These are phyloP conservation scores for Coemansia nantahalensis DNA, from an alignment of 192 early-diverging fungal genomes.

Conservation along the genomic window DNA sequence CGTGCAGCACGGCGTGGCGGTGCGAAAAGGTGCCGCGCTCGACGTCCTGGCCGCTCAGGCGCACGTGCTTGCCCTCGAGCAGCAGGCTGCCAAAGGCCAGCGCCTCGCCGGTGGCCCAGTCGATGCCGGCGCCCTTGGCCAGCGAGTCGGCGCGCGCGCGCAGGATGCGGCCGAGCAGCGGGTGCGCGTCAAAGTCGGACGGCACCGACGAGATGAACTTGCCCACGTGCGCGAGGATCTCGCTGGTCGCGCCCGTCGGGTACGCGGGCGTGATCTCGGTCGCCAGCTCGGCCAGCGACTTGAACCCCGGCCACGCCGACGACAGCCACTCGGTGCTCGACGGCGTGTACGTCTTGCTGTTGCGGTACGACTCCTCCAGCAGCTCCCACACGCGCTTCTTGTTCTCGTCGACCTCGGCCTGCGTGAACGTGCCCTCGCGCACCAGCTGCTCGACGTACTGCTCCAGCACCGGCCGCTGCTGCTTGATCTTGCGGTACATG, in stretches of 20 bases:
- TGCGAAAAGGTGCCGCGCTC: conserved; percentile 99
- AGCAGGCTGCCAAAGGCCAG: conserved; percentile 92
- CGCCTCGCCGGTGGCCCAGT: conserved; percentile 94
- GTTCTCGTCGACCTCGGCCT: conserved; percentile 79
- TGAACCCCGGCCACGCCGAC: conserved; percentile 86
- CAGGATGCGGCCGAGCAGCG: conserved; percentile 83
- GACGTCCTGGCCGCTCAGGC: conserved; percentile 95
- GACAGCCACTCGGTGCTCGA: conserved; percentile 93
- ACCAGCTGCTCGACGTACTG: conserved; percentile 85
- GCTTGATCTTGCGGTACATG: conserved; percentile 91
- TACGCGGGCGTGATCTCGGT: conserved; percentile 67
- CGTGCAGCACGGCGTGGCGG: conserved; percentile 94
- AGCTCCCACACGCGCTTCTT: conserved; percentile 90
- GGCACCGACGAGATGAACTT: conserved; percentile 78
- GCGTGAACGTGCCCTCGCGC: conserved; percentile 78
- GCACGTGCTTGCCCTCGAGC: conserved; percentile 87
- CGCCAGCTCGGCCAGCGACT: conserved; percentile 72
- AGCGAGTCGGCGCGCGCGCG: conserved; percentile 81
- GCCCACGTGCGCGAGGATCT: conserved; percentile 80
- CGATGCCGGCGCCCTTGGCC: conserved; percentile 76
- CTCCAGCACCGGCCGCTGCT: conserved; percentile 79
- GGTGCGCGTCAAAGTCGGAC: conserved; percentile 79
- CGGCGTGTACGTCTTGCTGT: conserved; percentile 87
- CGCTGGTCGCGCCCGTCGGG: conserved; percentile 67
- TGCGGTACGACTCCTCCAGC: conserved; percentile 88